Conservation (phyloP, 805 yeast genomes). For the Suhomyces sp. region DNA sequence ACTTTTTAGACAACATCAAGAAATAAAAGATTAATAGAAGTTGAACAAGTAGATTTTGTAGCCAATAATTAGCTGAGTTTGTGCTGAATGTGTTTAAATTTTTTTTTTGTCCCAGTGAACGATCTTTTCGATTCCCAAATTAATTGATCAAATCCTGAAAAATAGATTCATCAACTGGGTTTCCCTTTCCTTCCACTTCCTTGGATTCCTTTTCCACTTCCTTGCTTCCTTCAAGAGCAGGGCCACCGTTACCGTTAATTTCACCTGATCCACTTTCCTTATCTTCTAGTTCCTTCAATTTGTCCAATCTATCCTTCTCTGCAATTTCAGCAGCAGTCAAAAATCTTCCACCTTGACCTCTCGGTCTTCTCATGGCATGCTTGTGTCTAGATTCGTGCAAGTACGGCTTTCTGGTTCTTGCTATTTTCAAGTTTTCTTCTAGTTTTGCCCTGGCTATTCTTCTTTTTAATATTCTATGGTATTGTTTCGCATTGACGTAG, state of each 20-base stretch:
- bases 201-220: neutral
- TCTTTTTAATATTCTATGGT: conserved; percentile 89
- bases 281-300: conserved; percentile 34
- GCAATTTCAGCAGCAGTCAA: conserved; percentile 80
- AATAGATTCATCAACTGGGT: conserved; percentile 16
- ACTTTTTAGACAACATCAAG: no score
- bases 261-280: conserved; percentile 11
- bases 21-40: no score
- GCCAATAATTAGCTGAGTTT: no score
- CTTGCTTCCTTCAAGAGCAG: no score
- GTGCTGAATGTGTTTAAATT: no score
- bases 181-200: no score
- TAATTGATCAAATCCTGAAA: conserved; percentile 17
- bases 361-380: conserved; percentile 98
- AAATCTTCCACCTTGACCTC: conserved; percentile 98
- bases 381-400: conserved; percentile 96
- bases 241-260: no score
- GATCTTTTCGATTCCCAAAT: conserved; percentile 4
- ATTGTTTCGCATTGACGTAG: conserved; percentile 96
- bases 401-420: conserved; percentile 90
- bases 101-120: neutral
- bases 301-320: conserved; percentile 42
- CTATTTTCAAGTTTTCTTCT: conserved; percentile 83
- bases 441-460: conserved; percentile 90
- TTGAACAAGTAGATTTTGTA: no score